Conservation (phyloP, 2,329 filamentous ascomycete species). For the Cyphellophora attinorum region DNA sequence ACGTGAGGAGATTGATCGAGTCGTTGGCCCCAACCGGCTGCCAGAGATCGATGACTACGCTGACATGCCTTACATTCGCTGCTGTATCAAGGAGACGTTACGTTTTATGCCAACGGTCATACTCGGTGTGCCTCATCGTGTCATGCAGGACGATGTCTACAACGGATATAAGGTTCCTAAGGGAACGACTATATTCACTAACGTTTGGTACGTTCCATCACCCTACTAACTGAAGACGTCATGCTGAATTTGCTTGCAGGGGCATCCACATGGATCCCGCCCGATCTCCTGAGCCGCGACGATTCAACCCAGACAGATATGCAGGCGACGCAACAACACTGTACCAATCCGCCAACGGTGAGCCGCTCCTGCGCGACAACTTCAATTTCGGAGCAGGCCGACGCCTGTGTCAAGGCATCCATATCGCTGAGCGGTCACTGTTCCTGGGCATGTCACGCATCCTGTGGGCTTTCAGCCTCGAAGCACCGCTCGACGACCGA, state of each 20-base stretch:
- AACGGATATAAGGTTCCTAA: slow-evolving; percentile 19
- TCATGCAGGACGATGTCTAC: slow-evolving; percentile 14
- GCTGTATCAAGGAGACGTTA: slow-evolving; percentile 33
- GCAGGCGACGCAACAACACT: too few species aligned
- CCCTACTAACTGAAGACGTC: too few species aligned
- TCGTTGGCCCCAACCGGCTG: slow-evolving; percentile 19
- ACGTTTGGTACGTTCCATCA: slow-evolving; percentile 21
- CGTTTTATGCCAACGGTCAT: too few species aligned
- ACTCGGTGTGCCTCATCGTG: slow-evolving; percentile 31
- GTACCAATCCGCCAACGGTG: slow-evolving; percentile 36
- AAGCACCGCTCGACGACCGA: too few species aligned
- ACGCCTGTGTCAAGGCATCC: slow-evolving; percentile 23
- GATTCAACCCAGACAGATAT: slow-evolving; percentile 46
- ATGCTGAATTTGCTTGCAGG: too few species aligned
- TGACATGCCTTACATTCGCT: slow-evolving; percentile 26
- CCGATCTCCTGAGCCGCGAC: slow-evolving; percentile 37
- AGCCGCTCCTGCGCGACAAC: slow-evolving; percentile 22
- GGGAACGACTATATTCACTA: slow-evolving; percentile 36
- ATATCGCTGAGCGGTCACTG: slow-evolving; percentile 15
- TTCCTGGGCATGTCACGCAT: too few species aligned
- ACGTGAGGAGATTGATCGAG: slow-evolving; percentile 26
- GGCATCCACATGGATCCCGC: too few species aligned
- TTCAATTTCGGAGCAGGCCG: slow-evolving; percentile 43
- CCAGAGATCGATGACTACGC: slow-evolving; percentile 27
- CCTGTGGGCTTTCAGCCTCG: too few species aligned